Conservation (phyloP, 2,329 filamentous ascomycete species). For the Trichoderma sp. region DNA sequence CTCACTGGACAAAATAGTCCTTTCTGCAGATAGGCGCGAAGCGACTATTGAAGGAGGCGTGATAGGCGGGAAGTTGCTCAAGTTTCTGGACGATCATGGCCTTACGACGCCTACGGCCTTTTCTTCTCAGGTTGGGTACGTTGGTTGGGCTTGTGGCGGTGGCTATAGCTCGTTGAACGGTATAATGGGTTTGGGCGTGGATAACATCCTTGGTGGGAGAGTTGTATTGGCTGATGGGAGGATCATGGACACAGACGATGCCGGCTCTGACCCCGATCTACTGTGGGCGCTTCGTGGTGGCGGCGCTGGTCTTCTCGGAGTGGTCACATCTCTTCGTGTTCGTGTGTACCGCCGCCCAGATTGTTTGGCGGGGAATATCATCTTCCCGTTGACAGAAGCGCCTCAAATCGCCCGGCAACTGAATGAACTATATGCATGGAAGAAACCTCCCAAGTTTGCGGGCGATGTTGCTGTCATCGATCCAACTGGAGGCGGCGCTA, state of each 20-base stretch:
- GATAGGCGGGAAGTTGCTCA: constrained; percentile 2
- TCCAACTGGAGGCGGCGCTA: neutral
- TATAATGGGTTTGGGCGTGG: constrained; percentile 36
- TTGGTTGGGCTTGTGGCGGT: constrained; percentile 39
- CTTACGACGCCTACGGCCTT: constrained; percentile 22
- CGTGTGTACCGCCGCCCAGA: constrained; percentile 28
- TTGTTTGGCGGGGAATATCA: neutral
- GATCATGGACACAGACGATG: constrained; percentile 29
- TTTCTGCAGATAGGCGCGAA: constrained; percentile 12
- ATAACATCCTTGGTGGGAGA: constrained; percentile 39
- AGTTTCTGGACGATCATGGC: constrained; percentile 17
- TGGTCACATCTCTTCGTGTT: constrained; percentile 31
- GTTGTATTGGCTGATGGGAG: constrained; percentile 32
- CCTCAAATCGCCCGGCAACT: neutral
- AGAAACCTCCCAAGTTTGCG: neutral
- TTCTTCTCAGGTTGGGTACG: constrained; percentile 32
- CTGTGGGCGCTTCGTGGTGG: constrained; percentile 33
- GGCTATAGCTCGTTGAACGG: constrained; percentile 38
- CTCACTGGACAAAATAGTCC: neutral
- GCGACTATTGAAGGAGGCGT: constrained; percentile 18
- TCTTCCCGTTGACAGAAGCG: neutral
- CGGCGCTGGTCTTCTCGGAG: constrained; percentile 31
- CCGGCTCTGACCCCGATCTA: constrained; percentile 26
- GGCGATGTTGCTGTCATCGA: neutral
- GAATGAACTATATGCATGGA: neutral